Conservation (phyloP, 768 basidiomycete species). For the Multifurca ochricompacta region DNA sequence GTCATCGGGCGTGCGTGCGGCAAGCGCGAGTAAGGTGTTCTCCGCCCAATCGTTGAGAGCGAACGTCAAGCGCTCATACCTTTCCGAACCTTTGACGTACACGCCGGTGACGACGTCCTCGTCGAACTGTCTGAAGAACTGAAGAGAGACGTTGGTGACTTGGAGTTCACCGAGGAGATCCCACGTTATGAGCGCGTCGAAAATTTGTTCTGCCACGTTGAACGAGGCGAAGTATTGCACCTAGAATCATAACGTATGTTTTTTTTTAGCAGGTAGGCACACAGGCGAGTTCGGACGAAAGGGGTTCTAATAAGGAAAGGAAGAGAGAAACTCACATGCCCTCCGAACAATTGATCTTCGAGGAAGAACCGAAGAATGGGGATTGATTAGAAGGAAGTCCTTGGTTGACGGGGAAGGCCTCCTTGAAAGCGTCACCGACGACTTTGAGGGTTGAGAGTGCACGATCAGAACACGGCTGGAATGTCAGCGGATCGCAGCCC, state of each 20-base stretch:
- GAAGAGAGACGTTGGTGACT: slow-evolving; percentile 25
- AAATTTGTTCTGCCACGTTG: slow-evolving; percentile 27
- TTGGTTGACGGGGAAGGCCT: slow-evolving; percentile 25
- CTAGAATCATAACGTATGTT: slow-evolving; percentile 6
- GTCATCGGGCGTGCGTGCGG: neutral
- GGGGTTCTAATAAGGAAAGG: neutral
- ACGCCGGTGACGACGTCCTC: neutral
- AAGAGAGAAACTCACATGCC: slow-evolving; percentile 17
- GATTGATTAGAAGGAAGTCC: neutral
- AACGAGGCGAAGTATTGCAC: slow-evolving; percentile 28
- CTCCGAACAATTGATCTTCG: slow-evolving; percentile 19
- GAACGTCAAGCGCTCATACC: neutral
- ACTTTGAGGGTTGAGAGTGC: slow-evolving; percentile 24
- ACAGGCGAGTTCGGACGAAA: no score
- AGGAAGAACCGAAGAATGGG: slow-evolving; percentile 1
- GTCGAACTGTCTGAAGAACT: slow-evolving; percentile 21
- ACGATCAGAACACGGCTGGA: slow-evolving; percentile 29
- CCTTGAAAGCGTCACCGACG: slow-evolving; percentile 25
- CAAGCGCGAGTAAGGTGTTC: neutral
- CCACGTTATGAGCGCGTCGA: slow-evolving; percentile 25
- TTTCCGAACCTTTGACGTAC: neutral
- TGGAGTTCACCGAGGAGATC: slow-evolving; percentile 18
- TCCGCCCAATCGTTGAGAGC: slow-evolving; percentile 3
- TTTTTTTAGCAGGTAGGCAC: no score
- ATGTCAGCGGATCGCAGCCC: slow-evolving; percentile 10